phyloP scores from a whole-genome alignment of 176 grass and related monocot genomes.

The Hyparrhenia diplandra region DNA sequence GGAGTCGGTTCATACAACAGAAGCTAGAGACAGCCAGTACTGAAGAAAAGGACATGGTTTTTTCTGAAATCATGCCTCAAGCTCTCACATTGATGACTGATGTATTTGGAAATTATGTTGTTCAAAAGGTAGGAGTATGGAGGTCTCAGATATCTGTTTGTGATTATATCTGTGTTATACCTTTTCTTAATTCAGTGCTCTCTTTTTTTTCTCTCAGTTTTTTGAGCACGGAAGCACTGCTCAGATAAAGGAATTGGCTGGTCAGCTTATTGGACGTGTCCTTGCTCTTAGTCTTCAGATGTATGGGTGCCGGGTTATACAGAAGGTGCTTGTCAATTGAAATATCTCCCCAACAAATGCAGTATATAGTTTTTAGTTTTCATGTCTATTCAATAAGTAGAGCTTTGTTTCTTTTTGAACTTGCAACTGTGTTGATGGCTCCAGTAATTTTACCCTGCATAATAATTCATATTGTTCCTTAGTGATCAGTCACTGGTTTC shows the following conservation, averaged over 20 bases:
- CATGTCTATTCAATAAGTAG: not conserved
- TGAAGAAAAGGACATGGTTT: conserved; percentile 67
- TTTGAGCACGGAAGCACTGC: conserved; percentile 84
- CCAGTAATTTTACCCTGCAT: not conserved
- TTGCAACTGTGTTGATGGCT: not conserved
- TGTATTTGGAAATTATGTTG: conserved; percentile 94
- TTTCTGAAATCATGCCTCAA: conserved; percentile 79
- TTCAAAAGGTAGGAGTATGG: conserved; percentile 64
- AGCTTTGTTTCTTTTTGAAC: not conserved
- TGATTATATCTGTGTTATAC: not conserved
- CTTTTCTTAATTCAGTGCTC: not conserved
- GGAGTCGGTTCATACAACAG: conserved; percentile 90
- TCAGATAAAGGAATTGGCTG: conserved; percentile 72
- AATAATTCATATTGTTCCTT: not conserved
- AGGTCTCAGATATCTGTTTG: not conserved
- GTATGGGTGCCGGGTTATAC: conserved; percentile 93
- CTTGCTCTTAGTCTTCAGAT: conserved; percentile 90
- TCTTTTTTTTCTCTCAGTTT: conserved; percentile 66
- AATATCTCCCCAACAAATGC: not conserved
- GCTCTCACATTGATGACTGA: conserved; percentile 79
- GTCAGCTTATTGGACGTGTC: conserved; percentile 64
- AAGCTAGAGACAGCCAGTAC: conserved; percentile 79
- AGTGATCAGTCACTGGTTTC: not conserved
- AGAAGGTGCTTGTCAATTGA: conserved; percentile 51
- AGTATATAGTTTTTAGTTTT: not conserved